Base-by-base conservation (phyloP, 331 rosid genomes). In the Malus hybrid region DNA sequence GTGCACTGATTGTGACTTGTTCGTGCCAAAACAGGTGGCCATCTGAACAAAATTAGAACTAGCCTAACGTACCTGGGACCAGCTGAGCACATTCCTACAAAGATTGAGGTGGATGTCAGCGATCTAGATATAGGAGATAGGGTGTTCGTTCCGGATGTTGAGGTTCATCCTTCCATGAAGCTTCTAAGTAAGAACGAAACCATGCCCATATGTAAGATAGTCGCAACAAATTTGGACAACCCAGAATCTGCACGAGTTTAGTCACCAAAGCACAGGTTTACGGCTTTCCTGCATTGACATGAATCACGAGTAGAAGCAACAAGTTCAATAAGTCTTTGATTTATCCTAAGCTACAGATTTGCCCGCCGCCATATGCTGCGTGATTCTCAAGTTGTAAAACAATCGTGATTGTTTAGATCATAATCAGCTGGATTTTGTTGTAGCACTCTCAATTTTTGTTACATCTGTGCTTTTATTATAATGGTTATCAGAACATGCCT, bases 91-190 rank as follows among this genome's bases (percentile, higher is more conserved):
- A 86, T 94, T 78, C 99, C 97, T 71, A 65, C 89, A 28, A 92
- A 88, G 85, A 77, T 94, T 70, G 97, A 89, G 87, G 96, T 94
- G 76, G 97, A 94, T 68, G 85, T 90, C 54, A 87, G 97, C 87
- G 80, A 89, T 22, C 87, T 94, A 56, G 99, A 94, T 71, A 76
- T 92, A 48, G 97, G 89, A 54, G 96, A 94, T 70, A 87, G 87
- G 78, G 67, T 94, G 44, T 80, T 87, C 82, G 82, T 89, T 74
- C 89, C 75, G 12, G 96, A 94, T 33, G 63, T 90, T 6, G 84
- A 83, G 75, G 85, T 92, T 67, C 90, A 88, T 82, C 92, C 97
- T 71, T 92, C 93, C 67, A 52, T 92, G 87, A 92, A 89, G 92
- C 97, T 94, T 79, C 88, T 92, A 61, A 87, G 93, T 78, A 85